These are phyloP conservation scores for Verticillium isaacii DNA, from an alignment of 2,329 filamentous ascomycete species.

Conservation along the genomic window DNA sequence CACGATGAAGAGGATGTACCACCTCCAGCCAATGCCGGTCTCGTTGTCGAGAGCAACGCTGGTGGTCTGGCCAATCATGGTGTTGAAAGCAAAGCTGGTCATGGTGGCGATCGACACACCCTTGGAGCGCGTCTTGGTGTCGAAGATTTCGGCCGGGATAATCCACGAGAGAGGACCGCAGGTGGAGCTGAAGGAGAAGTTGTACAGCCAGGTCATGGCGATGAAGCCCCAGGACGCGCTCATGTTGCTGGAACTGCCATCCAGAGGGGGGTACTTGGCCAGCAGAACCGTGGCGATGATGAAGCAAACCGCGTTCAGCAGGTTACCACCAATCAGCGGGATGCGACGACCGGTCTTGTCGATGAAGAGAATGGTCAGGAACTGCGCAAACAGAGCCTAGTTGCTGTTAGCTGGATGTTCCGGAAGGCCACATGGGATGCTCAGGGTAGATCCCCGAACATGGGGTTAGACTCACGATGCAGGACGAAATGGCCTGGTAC, in stretches of 20 bases:
- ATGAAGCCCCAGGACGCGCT: constrained; percentile 66
- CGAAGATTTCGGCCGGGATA: constrained; percentile 48
- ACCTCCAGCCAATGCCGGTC: constrained; percentile 1
- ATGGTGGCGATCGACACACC: constrained; percentile 71
- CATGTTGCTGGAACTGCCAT: constrained; percentile 26
- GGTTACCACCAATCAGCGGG: constrained; percentile 67
- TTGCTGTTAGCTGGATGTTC: constrained; percentile 53
- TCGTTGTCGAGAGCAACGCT: not conserved
- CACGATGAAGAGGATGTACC: constrained; percentile 7
- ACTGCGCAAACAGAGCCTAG: constrained; percentile 64
- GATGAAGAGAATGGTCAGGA: constrained; percentile 62
- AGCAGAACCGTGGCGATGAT: constrained; percentile 56
- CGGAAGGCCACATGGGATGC: not conserved
- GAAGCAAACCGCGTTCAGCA: constrained; percentile 67
- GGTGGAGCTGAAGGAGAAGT: constrained; percentile 61
- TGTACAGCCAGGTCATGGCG: constrained; percentile 68
- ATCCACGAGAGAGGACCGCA: constrained; percentile 50
- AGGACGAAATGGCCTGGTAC: constrained; percentile 62
- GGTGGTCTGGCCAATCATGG: constrained; percentile 47
- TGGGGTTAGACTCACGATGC: not conserved
- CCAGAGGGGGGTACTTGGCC: constrained; percentile 51
- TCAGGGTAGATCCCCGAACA: not conserved
- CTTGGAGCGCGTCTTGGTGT: constrained; percentile 69
- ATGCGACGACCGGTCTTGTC: constrained; percentile 67
- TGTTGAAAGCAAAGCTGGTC: constrained; percentile 70